A percentile compares a stretch with the other conserved stretches of the same genome.
Evolutionary conservation across 2,329 filamentous ascomycete species (phyloP).

Genomic region (Aspergillus nomiae): DNA sequence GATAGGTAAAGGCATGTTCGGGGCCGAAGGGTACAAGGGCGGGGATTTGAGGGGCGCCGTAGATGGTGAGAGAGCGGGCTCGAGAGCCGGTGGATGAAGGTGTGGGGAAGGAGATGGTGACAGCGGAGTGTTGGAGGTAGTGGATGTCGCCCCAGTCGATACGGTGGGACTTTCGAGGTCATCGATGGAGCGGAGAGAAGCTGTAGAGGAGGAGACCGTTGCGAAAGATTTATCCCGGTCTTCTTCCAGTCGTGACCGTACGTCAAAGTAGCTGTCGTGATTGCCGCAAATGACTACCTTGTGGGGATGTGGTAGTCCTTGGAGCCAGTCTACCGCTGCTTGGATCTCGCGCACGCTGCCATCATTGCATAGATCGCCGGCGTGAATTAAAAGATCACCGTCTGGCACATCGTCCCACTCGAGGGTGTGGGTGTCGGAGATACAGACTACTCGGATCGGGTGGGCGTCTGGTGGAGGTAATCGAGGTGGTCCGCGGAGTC

Average conservation of each 20-base stretch:
- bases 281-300: conserved; percentile 87
- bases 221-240: conserved; percentile 50
- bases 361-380: conserved; percentile 77
- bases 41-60: conserved; percentile 80
- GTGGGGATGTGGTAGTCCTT: conserved; percentile 69
- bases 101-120: conserved; percentile 62
- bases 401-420: conserved; percentile 53
- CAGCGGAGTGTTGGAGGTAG: conserved; percentile 72
- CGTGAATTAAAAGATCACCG: conserved; percentile 86
- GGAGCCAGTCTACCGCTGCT: conserved; percentile 81
- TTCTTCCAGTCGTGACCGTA: conserved; percentile 58
- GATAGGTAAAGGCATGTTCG: conserved; percentile 78
- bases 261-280: conserved; percentile 85
- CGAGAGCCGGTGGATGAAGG: conserved; percentile 45
- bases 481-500: conserved; percentile 68
- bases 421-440: conserved; percentile 86
- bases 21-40: conserved; percentile 64
- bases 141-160: conserved; percentile 69
- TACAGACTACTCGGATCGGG: conserved; percentile 76
- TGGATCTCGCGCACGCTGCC: conserved; percentile 76
- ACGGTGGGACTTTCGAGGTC: conserved; percentile 46
- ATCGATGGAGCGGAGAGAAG: conserved; percentile 41
- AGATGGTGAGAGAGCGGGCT: conserved; percentile 67
- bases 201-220: conserved; percentile 36
- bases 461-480: conserved; percentile 55